Percentiles rank a stretch among this genome's conserved stretches.
Conservation (phyloP, 495 filamentous ascomycete species). For the Acidomyces sp. region DNA sequence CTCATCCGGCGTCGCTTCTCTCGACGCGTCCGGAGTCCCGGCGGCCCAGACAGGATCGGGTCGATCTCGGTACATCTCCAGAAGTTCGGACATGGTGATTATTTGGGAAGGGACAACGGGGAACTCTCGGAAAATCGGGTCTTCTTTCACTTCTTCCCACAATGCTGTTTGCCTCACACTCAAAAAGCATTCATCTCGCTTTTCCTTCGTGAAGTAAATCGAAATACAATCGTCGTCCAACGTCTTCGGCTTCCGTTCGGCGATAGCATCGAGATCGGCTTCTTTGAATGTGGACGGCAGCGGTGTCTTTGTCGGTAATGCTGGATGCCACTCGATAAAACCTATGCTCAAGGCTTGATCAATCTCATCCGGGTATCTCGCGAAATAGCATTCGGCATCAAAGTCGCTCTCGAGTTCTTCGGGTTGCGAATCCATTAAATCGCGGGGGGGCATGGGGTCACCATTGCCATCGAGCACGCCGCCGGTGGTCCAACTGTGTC, state of each 20-base stretch:
- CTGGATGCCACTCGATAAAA: constrained; percentile 26
- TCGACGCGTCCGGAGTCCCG: neutral
- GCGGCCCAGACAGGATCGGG: constrained; percentile 4
- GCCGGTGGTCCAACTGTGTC: neutral
- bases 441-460: constrained; percentile 8
- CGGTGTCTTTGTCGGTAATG: constrained; percentile 25
- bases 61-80: constrained; percentile 10
- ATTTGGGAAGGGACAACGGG: constrained; percentile 5
- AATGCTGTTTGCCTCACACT: constrained; percentile 27
- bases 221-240: constrained; percentile 27
- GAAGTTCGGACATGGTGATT: constrained; percentile 6
- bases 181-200: constrained; percentile 22
- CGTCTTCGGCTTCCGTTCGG: constrained; percentile 15
- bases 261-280: constrained; percentile 26
- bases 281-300: constrained; percentile 26
- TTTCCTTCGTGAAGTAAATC: constrained; percentile 26
- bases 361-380: constrained; percentile 25
- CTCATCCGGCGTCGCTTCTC: neutral
- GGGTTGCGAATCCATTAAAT: constrained; percentile 9
- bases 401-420: constrained; percentile 25
- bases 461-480: constrained; percentile 16
- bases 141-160: constrained; percentile 26
- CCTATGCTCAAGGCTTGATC: constrained; percentile 28
- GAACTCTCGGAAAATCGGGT: constrained; percentile 27
- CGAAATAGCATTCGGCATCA: constrained; percentile 25